Percentiles rank a stretch among this genome's conserved stretches.
These are phyloP conservation scores for Omphalotus olearius DNA, from an alignment of 1,284 basidiomycete species.

Conservation along the genomic window DNA sequence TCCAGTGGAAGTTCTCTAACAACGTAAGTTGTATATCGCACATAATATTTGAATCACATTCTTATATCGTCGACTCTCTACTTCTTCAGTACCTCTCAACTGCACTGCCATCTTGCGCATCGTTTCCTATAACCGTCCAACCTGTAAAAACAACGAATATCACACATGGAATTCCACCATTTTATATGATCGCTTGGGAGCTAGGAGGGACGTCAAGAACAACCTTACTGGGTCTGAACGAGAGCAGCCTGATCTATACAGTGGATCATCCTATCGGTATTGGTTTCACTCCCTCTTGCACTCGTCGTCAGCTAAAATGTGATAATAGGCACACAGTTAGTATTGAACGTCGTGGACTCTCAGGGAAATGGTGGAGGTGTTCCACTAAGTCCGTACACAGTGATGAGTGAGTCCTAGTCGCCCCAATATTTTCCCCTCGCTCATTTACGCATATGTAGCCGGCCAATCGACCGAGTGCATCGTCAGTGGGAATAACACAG, in stretches of 20 bases:
- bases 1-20: constrained; percentile 16
- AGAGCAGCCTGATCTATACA: constrained; percentile 36
- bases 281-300: constrained; percentile 16
- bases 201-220: constrained; percentile 36
- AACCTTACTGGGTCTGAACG: constrained; percentile 34
- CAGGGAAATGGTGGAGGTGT: constrained; percentile 38
- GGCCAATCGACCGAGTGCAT: constrained; percentile 35
- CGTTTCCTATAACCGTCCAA: constrained; percentile 5
- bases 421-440: too few relatives aligned
- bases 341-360: constrained; percentile 43
- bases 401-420: constrained; percentile 26
- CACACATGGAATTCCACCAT: constrained; percentile 35
- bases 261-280: constrained; percentile 39
- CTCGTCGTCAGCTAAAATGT: background rate
- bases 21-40: constrained; percentile 2
- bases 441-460: constrained; percentile 19
- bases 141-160: constrained; percentile 5
- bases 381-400: constrained; percentile 27
- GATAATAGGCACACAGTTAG: constrained; percentile 33
- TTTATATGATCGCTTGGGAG: constrained; percentile 46
- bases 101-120: constrained; percentile 10
- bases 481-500: constrained; percentile 21
- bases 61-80: background rate
- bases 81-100: constrained; percentile 4
- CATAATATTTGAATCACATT: background rate